Conservation (phyloP, 192 early-diverging fungal genomes). For the Glomus cerebriforme region DNA sequence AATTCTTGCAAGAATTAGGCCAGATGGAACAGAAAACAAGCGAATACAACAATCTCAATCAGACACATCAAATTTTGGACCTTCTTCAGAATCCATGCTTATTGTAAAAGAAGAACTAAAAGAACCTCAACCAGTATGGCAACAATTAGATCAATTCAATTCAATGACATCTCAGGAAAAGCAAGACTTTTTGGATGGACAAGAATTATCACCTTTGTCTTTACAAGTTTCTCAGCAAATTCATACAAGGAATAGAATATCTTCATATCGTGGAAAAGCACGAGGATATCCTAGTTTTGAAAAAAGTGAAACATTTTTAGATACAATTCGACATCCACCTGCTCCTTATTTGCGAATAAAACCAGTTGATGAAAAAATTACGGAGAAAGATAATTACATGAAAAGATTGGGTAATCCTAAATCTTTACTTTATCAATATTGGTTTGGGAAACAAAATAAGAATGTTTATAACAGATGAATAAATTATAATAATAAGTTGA, state of each 20-base stretch:
- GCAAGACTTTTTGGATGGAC: slow-evolving; percentile 10
- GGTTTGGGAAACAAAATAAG: slow-evolving; percentile 7
- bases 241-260: neutral
- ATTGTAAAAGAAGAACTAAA: neutral
- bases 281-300: neutral
- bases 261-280: neutral
- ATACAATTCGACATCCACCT: neutral
- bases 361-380: neutral
- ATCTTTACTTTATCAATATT: slow-evolving; percentile 26
- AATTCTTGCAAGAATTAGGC: slow-evolving; percentile 1
- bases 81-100: neutral
- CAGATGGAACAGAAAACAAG: slow-evolving; percentile 33
- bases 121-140: neutral
- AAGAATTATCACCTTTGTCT: neutral
- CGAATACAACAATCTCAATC: neutral
- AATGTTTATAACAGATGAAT: too few species aligned
- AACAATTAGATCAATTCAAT: slow-evolving; percentile 15
- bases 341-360: slow-evolving; percentile 18
- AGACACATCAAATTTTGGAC: neutral
- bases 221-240: neutral
- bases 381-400: slow-evolving; percentile 17
- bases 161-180: slow-evolving; percentile 12
- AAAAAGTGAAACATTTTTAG: too few species aligned
- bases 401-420: neutral
- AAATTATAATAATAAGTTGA: too few species aligned